Conservation (phyloP, 305 asterid species). For the Solanum hybrid region DNA sequence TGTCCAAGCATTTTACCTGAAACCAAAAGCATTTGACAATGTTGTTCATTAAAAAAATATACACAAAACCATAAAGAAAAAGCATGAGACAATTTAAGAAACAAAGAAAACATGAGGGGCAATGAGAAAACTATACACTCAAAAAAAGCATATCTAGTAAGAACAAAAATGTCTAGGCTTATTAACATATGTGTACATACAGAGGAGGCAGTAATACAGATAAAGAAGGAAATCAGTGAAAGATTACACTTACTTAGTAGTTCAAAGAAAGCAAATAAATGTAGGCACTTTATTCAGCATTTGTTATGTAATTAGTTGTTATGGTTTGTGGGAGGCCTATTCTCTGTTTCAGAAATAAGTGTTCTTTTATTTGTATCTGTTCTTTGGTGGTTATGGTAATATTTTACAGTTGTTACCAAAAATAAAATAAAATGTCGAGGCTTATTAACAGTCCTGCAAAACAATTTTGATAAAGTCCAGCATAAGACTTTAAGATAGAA, state of each 20-base stretch:
- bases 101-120: background rate
- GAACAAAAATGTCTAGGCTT: background rate
- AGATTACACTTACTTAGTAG: no score
- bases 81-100: background rate
- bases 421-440: background rate
- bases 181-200: background rate
- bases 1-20: slow-evolving; percentile 96
- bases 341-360: no score
- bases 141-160: background rate
- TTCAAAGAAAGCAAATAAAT: no score
- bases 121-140: background rate
- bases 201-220: no score
- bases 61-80: background rate
- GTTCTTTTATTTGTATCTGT: no score
- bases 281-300: no score
- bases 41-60: background rate
- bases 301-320: no score
- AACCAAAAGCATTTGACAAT: slow-evolving; percentile 10
- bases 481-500: background rate
- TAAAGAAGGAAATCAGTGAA: no score
- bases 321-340: no score
- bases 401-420: no score
- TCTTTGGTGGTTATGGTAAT: no score
- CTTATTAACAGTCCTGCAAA: background rate
- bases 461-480: background rate